Base-by-base conservation (phyloP, 2,329 filamentous ascomycete genomes). In the Exophiala xenobiotica region DNA sequence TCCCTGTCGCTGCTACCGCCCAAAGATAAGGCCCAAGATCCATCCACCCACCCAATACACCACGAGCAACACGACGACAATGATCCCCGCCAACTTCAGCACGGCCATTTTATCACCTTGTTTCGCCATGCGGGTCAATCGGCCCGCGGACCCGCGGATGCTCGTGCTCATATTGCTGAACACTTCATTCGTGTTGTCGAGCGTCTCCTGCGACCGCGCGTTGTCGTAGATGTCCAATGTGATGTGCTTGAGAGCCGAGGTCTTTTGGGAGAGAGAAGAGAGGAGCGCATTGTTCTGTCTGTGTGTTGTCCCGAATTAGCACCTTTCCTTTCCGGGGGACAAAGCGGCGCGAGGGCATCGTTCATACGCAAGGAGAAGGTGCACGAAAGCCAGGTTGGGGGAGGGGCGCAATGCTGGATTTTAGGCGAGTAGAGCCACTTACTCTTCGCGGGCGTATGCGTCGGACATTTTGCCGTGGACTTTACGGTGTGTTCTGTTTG, bases 141-240 rank as follows among this genome's bases (percentile, higher is more conserved):
- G 82, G 42, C 80, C 78, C 9, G 90, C 90, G 59, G 88, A 95
- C 37, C 90, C 90, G 68, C 90, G 92, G 54, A 99, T 75, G 58
- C 85, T 86, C 11, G 86, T 85, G 27, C 82, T 80, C 80, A 99
- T 90, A 63, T 84, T 87, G 54, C 89, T 92, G 72, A 99, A 97
- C 19, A 90, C 93, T 62, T 97, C 90, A 68, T 80, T 86, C 87
- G 88, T 92, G 65, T 83, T 85, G 71, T 99, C 90, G 61, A 99
- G 88, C 58, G 95, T 82, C 60, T 87, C 83, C 64, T 97, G 92
- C 63, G 88, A 83, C 52, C 90, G 83, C 43, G 93, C 93, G 68
- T 93, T 90, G 74, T 97, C 91, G 79, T 97, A 96, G 66, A 99
- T 99, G 75, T 99, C 90, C 60, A 97, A 83, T 35, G 93, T 99